Conservation (phyloP, 2,329 filamentous ascomycete species). For the Aquanectria penicillioides region DNA sequence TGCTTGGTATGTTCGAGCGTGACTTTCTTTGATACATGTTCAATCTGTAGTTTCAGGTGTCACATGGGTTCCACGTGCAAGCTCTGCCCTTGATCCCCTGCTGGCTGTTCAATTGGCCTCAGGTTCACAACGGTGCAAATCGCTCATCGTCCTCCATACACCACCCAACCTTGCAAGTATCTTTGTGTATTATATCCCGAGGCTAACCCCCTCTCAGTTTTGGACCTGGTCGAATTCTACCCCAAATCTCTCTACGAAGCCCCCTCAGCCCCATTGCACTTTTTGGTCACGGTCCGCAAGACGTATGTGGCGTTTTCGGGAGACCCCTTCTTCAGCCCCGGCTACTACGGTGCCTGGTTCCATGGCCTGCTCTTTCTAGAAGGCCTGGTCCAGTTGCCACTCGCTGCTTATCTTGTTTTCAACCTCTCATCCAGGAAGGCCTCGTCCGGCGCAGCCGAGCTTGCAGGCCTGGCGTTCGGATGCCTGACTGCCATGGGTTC, state of each 20-base stretch:
- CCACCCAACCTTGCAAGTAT: not conserved
- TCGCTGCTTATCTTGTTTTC: constrained; percentile 58
- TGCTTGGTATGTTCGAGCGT: constrained; percentile 46
- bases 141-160: not conserved
- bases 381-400: constrained; percentile 60
- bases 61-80: not conserved
- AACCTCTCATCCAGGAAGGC: constrained; percentile 48
- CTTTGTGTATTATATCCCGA: too few species aligned
- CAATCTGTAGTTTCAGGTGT: too few species aligned
- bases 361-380: constrained; percentile 61
- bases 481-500: constrained; percentile 63
- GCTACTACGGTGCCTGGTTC: constrained; percentile 59
- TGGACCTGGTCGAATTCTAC: constrained; percentile 65
- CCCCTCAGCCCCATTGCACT: constrained; percentile 57
- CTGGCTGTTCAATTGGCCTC: not conserved
- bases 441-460: constrained; percentile 55
- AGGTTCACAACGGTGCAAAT: not conserved
- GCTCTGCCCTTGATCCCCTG: not conserved
- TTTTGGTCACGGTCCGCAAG: constrained; percentile 55
- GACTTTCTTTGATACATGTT: not conserved
- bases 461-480: constrained; percentile 62
- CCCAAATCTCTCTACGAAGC: constrained; percentile 56
- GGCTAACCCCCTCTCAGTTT: constrained; percentile 49
- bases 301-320: constrained; percentile 60
- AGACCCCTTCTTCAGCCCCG: constrained; percentile 61